Percentiles rank a stretch among this genome's conserved stretches.
These are phyloP conservation scores for Rhodotorula sp. DNA, from an alignment of 1,284 basidiomycete genomes.

Conservation along the genomic window DNA sequence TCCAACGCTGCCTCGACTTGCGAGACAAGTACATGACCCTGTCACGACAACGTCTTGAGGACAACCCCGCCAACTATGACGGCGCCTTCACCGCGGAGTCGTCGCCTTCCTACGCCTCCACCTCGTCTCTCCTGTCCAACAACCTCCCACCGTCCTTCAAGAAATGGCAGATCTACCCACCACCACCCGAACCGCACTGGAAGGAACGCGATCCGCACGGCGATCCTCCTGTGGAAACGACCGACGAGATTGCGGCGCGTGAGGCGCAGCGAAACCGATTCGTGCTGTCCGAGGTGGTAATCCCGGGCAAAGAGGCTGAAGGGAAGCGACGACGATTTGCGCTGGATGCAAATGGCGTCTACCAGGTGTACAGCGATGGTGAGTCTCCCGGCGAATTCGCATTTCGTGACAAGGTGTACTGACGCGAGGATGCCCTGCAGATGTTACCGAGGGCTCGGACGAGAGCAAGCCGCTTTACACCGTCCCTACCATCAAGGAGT, in stretches of 20 bases:
- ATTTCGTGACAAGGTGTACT: too few relatives aligned
- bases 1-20: slow-evolving; percentile 77
- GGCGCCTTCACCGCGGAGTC: slow-evolving; percentile 48
- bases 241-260: slow-evolving; percentile 63
- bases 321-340: slow-evolving; percentile 59
- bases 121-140: slow-evolving; percentile 8
- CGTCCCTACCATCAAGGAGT: slow-evolving; percentile 85
- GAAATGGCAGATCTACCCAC: slow-evolving; percentile 83
- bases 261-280: slow-evolving; percentile 50
- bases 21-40: slow-evolving; percentile 87
- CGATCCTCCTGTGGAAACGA: slow-evolving; percentile 26
- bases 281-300: slow-evolving; percentile 72
- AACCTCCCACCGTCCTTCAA: slow-evolving; percentile 45
- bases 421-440: background rate
- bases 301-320: slow-evolving; percentile 46
- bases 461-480: slow-evolving; percentile 62
- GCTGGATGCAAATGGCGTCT: slow-evolving; percentile 82
- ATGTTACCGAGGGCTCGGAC: slow-evolving; percentile 7
- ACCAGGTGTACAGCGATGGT: slow-evolving; percentile 65
- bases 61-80: slow-evolving; percentile 87
- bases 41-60: slow-evolving; percentile 78
- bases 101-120: slow-evolving; percentile 26
- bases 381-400: background rate
- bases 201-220: slow-evolving; percentile 51
- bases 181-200: slow-evolving; percentile 90